Percentiles rank a stretch among this genome's conserved stretches.
Evolutionary conservation across 345 rosid species (phyloP).

Genomic region (Eucalyptus sideroxylon): DNA sequence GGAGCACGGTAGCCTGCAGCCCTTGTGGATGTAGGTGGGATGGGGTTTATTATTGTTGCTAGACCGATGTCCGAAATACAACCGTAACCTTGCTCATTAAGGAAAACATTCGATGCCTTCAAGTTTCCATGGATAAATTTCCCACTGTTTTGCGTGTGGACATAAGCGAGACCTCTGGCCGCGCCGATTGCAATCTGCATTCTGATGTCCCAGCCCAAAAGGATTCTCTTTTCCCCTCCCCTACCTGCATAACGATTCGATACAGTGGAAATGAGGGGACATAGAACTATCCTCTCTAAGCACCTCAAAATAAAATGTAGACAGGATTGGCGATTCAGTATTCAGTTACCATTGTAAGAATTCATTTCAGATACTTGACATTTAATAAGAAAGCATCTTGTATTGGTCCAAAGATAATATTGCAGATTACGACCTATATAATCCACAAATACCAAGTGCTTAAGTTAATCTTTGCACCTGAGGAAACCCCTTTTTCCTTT

Average conservation of each 20-base stretch:
- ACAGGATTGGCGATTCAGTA: neutral
- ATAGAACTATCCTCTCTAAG: neutral
- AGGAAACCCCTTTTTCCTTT: neutral
- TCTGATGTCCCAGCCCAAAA: constrained; percentile 71
- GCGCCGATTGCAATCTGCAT: constrained; percentile 53
- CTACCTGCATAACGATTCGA: constrained; percentile 28
- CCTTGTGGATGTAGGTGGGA: constrained; percentile 34
- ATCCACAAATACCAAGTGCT: neutral
- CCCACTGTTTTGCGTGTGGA: constrained; percentile 53
- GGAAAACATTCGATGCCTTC: constrained; percentile 78
- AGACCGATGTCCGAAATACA: constrained; percentile 70
- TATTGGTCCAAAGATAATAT: neutral
- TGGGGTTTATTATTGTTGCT: constrained; percentile 47
- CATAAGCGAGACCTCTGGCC: constrained; percentile 67
- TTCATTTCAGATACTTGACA: neutral
- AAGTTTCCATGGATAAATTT: constrained; percentile 83
- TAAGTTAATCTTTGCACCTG: neutral
- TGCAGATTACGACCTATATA: neutral
- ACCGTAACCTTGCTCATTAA: constrained; percentile 38
- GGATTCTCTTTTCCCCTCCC: constrained; percentile 27
- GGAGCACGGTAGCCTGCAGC: constrained; percentile 85
- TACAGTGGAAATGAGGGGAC: neutral
- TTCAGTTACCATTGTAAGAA: neutral
- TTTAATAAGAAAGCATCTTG: neutral
- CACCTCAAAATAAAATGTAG: neutral